A percentile compares a stretch with the other conserved stretches of the same genome.
Evolutionary conservation across 768 basidiomycete species (phyloP).

Genomic region (Mycena epipterygia): DNA sequence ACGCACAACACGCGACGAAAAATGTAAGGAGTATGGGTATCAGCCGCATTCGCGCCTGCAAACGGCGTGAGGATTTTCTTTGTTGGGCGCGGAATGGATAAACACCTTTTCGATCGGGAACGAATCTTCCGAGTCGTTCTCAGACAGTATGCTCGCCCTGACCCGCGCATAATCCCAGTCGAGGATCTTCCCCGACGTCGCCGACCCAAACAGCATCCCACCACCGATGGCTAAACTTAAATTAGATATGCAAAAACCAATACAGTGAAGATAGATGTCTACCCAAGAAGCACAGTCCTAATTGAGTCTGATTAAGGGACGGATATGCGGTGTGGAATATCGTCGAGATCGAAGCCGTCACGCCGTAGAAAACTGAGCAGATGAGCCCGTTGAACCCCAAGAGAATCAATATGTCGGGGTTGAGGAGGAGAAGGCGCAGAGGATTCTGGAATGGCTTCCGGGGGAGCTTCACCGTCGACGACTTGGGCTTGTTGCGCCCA

Average conservation of each 20-base stretch:
- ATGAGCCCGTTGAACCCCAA: constrained; percentile 65
- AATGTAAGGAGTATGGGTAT: constrained; percentile 58
- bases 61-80: neutral
- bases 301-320: constrained; percentile 68
- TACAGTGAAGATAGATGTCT: neutral
- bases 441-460: constrained; percentile 65
- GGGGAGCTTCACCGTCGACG: constrained; percentile 18
- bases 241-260: neutral
- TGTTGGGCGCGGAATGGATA: no score
- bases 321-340: constrained; percentile 72
- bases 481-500: constrained; percentile 42
- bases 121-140: constrained; percentile 44
- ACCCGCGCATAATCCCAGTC: constrained; percentile 72
- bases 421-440: constrained; percentile 65
- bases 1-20: constrained; percentile 57
- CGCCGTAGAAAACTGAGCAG: constrained; percentile 71
- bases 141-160: constrained; percentile 50
- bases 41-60: constrained; percentile 47
- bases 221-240: constrained; percentile 70
- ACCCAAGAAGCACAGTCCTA: constrained; percentile 82
- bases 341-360: constrained; percentile 72
- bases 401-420: constrained; percentile 69
- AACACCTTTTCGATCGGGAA: constrained; percentile 71
- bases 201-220: constrained; percentile 75
- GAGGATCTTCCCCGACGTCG: constrained; percentile 71